Percentiles rank a stretch among this genome's conserved stretches.
These are phyloP conservation scores for Hydrangea macrophylla DNA, from an alignment of 148 eudicot species.

Conservation along the genomic window DNA sequence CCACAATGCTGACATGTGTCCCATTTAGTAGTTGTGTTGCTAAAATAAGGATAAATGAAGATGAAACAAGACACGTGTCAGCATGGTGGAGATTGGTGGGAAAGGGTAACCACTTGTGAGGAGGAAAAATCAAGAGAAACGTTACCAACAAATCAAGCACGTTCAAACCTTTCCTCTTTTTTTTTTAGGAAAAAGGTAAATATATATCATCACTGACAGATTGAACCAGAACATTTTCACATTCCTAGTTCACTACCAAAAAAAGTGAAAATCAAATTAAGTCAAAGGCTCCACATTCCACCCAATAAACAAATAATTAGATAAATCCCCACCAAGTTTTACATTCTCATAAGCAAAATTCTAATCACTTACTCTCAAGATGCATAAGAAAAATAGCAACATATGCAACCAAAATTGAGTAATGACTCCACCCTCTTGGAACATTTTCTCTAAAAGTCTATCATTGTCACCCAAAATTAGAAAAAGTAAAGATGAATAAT, in stretches of 20 bases:
- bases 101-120: no score
- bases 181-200: no score
- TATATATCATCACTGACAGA: background rate
- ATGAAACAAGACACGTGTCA: no score
- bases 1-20: no score
- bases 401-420: conserved; percentile 2
- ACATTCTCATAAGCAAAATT: background rate
- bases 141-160: no score
- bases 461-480: background rate
- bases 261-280: background rate
- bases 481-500: background rate
- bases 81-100: no score
- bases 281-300: background rate
- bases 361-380: background rate
- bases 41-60: no score
- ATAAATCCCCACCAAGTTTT: background rate
- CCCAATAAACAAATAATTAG: background rate
- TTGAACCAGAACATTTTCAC: background rate
- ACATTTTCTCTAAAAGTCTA: background rate
- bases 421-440: background rate
- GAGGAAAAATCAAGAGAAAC: no score
- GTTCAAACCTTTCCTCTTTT: no score
- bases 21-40: no score
- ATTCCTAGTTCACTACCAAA: background rate
- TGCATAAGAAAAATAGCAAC: background rate